phyloP scores from a whole-genome alignment of 2,329 filamentous ascomycete genomes.

The Pseudogymnoascus sp. region DNA sequence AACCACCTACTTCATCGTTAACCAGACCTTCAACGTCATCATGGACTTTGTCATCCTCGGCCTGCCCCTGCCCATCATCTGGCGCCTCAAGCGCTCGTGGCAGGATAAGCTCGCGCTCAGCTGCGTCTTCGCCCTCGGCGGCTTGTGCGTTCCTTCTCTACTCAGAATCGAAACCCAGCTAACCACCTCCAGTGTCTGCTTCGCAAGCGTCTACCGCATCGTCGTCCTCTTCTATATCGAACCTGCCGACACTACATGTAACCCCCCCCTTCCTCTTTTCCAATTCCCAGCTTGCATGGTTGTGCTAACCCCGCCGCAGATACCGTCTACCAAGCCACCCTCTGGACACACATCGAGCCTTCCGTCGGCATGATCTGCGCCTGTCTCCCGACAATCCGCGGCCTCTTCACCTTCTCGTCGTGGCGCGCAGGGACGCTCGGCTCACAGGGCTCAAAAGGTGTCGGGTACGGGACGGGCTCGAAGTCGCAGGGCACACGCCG shows the following conservation, averaged over 20 bases:
- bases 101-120: constrained; percentile 17
- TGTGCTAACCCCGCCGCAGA: background rate
- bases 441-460: background rate
- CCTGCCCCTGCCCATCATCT: constrained; percentile 19
- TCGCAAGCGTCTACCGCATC: constrained; percentile 22
- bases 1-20: constrained; percentile 18
- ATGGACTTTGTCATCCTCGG: constrained; percentile 18
- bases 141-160: constrained; percentile 14
- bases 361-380: constrained; percentile 17
- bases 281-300: background rate
- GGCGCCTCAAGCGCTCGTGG: constrained; percentile 14
- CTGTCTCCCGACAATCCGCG: constrained; percentile 15
- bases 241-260: constrained; percentile 22
- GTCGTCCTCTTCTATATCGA: constrained; percentile 21
- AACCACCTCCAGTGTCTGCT: constrained; percentile 16
- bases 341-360: constrained; percentile 17
- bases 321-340: constrained; percentile 4
- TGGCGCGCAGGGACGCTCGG: background rate
- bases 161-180: background rate
- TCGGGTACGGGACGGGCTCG: background rate
- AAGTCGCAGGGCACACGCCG: background rate
- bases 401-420: background rate
- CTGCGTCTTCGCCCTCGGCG: constrained; percentile 18
- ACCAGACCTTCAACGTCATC: constrained; percentile 18
- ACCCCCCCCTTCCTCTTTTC: background rate